A percentile compares a stretch with the other conserved stretches of the same genome.
These are phyloP conservation scores for Cyberlindnera bimundalis DNA, from an alignment of 805 yeast genomes.

Conservation along the genomic window DNA sequence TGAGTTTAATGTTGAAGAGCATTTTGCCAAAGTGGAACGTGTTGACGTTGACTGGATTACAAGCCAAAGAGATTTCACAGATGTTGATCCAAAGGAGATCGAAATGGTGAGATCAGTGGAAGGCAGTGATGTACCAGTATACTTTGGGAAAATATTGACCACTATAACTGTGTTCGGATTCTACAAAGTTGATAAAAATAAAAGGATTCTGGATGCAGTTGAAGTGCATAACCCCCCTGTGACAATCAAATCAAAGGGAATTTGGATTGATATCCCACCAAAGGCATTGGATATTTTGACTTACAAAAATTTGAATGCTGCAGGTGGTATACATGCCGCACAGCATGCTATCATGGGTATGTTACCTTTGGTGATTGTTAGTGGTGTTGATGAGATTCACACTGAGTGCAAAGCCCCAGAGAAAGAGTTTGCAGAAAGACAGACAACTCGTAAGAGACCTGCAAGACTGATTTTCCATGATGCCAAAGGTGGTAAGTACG, in stretches of 20 bases:
- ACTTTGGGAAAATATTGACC: slow-evolving; percentile 69
- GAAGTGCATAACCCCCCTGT: slow-evolving; percentile 91
- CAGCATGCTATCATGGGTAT: slow-evolving; percentile 85
- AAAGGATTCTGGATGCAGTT: slow-evolving; percentile 85
- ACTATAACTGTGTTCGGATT: slow-evolving; percentile 87
- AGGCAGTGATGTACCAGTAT: slow-evolving; percentile 55
- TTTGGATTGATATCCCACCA: slow-evolving; percentile 86
- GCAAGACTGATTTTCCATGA: slow-evolving; percentile 85
- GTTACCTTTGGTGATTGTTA: slow-evolving; percentile 67
- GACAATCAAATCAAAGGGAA: slow-evolving; percentile 64
- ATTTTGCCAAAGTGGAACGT: slow-evolving; percentile 78
- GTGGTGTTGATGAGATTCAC: slow-evolving; percentile 72
- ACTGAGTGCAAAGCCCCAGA: slow-evolving; percentile 98
- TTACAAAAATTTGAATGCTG: slow-evolving; percentile 57
- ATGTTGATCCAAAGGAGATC: slow-evolving; percentile 81
- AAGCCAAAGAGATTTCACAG: slow-evolving; percentile 85
- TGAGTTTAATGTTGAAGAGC: slow-evolving; percentile 77
- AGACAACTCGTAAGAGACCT: slow-evolving; percentile 72
- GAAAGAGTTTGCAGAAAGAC: slow-evolving; percentile 82
- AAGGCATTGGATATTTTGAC: slow-evolving; percentile 57
- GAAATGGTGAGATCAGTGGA: slow-evolving; percentile 57
- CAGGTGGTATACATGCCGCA: slow-evolving; percentile 96
- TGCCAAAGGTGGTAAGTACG: slow-evolving; percentile 73
- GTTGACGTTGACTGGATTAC: slow-evolving; percentile 96
- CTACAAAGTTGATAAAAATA: slow-evolving; percentile 75